These are phyloP conservation scores for Pythium oligandrum DNA, from an alignment of 352 stramenopile genomes.

Conservation along the genomic window DNA sequence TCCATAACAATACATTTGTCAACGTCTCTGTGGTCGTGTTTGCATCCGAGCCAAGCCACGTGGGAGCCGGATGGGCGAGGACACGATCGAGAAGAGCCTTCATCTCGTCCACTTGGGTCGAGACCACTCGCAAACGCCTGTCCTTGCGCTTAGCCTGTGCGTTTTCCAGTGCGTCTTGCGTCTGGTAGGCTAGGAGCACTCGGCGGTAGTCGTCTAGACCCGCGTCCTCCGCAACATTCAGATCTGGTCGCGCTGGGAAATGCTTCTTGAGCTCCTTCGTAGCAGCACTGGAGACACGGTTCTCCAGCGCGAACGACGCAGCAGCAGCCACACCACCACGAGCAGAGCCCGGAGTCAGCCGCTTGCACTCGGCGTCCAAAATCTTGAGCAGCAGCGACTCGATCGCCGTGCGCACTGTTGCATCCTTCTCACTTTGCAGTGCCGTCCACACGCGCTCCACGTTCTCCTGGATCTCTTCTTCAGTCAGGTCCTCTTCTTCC, in stretches of 20 bases:
- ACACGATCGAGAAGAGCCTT: slow-evolving; percentile 1
- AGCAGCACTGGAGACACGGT: slow-evolving; percentile 38
- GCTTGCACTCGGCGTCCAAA: slow-evolving; percentile 33
- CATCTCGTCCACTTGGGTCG: slow-evolving; percentile 17
- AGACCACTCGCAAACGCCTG: slow-evolving; percentile 16
- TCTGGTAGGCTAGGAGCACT: slow-evolving; percentile 39
- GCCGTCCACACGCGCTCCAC: slow-evolving; percentile 34
- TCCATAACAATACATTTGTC: slow-evolving; percentile 6
- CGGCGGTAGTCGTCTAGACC: slow-evolving; percentile 25
- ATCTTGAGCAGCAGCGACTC: slow-evolving; percentile 33
- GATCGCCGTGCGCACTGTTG: slow-evolving; percentile 29
- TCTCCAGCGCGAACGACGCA: slow-evolving; percentile 26
- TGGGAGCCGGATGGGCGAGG: neutral
- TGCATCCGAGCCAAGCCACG: neutral
- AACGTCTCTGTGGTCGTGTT: slow-evolving; percentile 1
- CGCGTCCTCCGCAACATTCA: slow-evolving; percentile 18
- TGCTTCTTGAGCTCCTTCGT: slow-evolving; percentile 55
- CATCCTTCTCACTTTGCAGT: slow-evolving; percentile 31
- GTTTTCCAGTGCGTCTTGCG: slow-evolving; percentile 4
- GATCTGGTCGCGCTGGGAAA: slow-evolving; percentile 24
- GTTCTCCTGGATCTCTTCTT: slow-evolving; percentile 42
- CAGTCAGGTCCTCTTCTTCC: slow-evolving; percentile 17
- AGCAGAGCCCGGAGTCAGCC: slow-evolving; percentile 30
- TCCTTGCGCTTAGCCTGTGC: slow-evolving; percentile 16
- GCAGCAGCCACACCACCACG: slow-evolving; percentile 29